These are phyloP conservation scores for Russula emetica DNA, from an alignment of 768 basidiomycete species.

Conservation along the genomic window DNA sequence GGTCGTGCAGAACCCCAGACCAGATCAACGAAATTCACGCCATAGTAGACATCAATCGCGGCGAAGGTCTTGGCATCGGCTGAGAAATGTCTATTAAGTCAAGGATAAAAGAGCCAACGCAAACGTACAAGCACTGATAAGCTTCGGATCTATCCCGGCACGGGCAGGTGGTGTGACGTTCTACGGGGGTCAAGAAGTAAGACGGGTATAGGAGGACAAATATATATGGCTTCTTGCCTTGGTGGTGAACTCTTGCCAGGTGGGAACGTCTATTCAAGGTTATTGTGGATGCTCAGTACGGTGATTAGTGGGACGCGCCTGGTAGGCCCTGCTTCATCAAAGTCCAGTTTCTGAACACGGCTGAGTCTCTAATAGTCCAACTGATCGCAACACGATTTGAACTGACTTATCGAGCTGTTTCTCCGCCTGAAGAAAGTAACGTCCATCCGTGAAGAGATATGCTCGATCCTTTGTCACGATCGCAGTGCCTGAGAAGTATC, in stretches of 20 bases:
- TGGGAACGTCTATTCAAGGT: conserved; percentile 62
- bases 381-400: not conserved
- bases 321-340: conserved; percentile 90
- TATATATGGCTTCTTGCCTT: conserved; percentile 44
- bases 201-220: not conserved
- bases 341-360: conserved; percentile 70
- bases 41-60: conserved; percentile 66
- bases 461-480: conserved; percentile 68
- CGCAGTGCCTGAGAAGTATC: conserved; percentile 55
- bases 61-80: conserved; percentile 57
- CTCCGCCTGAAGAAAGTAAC: conserved; percentile 91
- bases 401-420: conserved; percentile 80
- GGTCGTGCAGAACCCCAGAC: conserved; percentile 73
- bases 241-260: conserved; percentile 82
- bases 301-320: conserved; percentile 42
- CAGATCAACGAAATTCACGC: conserved; percentile 69
- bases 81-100: conserved; percentile 29
- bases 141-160: conserved; percentile 78
- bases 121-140: conserved; percentile 60
- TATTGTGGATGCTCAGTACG: conserved; percentile 10
- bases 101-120: not conserved
- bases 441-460: conserved; percentile 88
- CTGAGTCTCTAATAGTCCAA: not conserved
- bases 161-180: conserved; percentile 56
- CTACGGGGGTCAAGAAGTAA: conserved; percentile 35